phyloP scores from a whole-genome alignment of 2,329 filamentous ascomycete genomes.

The Xylariomycetidae sp. region DNA sequence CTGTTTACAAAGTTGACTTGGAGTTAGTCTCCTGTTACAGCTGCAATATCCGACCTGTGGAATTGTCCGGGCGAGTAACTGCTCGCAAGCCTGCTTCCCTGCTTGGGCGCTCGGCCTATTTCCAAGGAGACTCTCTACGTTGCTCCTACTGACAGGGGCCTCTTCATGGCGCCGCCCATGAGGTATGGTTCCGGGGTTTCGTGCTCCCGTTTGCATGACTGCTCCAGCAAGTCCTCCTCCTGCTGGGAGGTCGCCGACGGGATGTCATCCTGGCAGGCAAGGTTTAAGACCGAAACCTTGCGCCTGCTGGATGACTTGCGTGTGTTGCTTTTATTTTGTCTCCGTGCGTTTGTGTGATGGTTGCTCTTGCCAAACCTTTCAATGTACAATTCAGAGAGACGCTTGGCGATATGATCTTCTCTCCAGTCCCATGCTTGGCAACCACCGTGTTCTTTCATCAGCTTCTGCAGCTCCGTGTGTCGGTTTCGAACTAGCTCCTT shows the following conservation, averaged over 20 bases:
- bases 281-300: slow-evolving; percentile 12
- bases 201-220: slow-evolving; percentile 20
- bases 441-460: slow-evolving; percentile 46
- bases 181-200: slow-evolving; percentile 14
- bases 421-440: slow-evolving; percentile 48
- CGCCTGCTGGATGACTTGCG: slow-evolving; percentile 5
- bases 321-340: slow-evolving; percentile 30
- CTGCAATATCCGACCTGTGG: too few relatives aligned
- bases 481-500: slow-evolving; percentile 37
- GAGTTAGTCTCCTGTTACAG: too few relatives aligned
- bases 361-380: slow-evolving; percentile 39
- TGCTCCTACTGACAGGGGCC: background rate
- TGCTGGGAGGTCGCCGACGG: slow-evolving; percentile 26
- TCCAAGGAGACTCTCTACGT: slow-evolving; percentile 11
- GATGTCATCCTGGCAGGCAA: slow-evolving; percentile 14
- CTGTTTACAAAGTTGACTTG: too few relatives aligned
- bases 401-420: slow-evolving; percentile 43
- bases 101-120: slow-evolving; percentile 29
- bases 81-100: slow-evolving; percentile 33
- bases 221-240: slow-evolving; percentile 26
- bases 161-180: slow-evolving; percentile 19
- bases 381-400: slow-evolving; percentile 42
- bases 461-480: slow-evolving; percentile 36
- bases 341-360: slow-evolving; percentile 36
- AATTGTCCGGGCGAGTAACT: slow-evolving; percentile 22